Evolutionary conservation across 116 monocot genomes (phyloP).

Genomic region (Iris pallida): DNA sequence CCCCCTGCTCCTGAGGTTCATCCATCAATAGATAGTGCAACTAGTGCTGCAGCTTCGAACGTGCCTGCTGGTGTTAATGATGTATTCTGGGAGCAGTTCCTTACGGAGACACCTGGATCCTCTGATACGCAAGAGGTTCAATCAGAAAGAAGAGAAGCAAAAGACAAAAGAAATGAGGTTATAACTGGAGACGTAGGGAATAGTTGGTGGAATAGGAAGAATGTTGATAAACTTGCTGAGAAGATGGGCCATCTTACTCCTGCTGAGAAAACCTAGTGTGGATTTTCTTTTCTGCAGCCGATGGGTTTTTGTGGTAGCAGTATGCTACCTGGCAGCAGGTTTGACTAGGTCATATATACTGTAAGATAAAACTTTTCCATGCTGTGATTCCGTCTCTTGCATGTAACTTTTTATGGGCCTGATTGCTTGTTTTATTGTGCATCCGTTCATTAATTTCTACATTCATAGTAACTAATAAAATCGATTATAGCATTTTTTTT

Average conservation of each 20-base stretch:
- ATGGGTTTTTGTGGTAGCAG: neutral
- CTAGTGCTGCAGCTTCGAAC: conserved; percentile 11
- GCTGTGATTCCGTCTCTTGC: neutral
- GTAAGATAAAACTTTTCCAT: conserved; percentile 4
- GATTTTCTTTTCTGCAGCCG: neutral
- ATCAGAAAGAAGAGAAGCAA: conserved; percentile 46
- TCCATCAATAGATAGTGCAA: conserved; percentile 22
- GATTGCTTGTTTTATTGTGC: neutral
- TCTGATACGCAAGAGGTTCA: conserved; percentile 45
- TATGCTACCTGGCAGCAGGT: neutral
- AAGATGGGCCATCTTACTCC: conserved; percentile 62
- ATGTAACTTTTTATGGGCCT: neutral
- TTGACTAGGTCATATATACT: neutral
- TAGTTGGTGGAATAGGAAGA: conserved; percentile 55
- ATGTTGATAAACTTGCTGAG: conserved; percentile 55
- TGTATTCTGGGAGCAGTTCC: conserved; percentile 87
- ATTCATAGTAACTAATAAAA: neutral
- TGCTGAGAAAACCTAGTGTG: conserved; percentile 34
- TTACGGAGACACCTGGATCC: conserved; percentile 57
- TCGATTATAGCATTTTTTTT: neutral
- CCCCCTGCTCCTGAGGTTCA: conserved; percentile 36
- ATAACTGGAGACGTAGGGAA: neutral
- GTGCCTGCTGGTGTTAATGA: conserved; percentile 51
- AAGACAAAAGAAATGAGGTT: conserved; percentile 10
- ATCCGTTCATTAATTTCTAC: neutral